Evolutionary conservation across 441 rosid species (phyloP).

Genomic region (Syzygium malaccense): DNA sequence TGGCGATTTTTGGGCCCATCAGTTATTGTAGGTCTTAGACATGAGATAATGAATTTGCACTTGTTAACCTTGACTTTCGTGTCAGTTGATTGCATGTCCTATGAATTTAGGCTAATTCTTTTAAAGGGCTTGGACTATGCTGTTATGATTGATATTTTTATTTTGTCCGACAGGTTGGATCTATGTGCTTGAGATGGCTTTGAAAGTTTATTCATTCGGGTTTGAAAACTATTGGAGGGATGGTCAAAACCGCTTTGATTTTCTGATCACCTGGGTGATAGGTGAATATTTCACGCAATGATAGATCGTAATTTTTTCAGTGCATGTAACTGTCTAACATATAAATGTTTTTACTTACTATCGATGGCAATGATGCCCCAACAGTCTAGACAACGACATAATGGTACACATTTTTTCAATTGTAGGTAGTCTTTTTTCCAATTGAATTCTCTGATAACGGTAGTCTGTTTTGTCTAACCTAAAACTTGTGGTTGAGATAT

Average conservation of each 20-base stretch:
- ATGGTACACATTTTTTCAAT: not conserved
- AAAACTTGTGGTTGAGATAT: not conserved
- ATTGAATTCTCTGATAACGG: not conserved
- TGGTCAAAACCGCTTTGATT: constrained; percentile 95
- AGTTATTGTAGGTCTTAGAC: not conserved
- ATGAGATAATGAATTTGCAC: not conserved
- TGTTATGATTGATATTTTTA: not conserved
- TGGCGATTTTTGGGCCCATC: not conserved
- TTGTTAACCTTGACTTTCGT: not conserved
- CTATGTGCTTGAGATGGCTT: constrained; percentile 93
- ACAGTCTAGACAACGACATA: not conserved
- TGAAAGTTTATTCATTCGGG: constrained; percentile 81
- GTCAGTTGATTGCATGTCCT: not conserved
- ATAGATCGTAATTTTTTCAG: not conserved
- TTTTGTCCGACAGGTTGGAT: constrained; percentile 71
- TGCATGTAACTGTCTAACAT: not conserved
- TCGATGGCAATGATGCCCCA: not conserved
- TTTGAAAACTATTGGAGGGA: constrained; percentile 95
- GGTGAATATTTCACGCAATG: constrained; percentile 34
- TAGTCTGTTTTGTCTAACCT: not conserved
- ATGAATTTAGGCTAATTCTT: not conserved
- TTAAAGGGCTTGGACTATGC: not conserved
- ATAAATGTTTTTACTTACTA: not conserved
- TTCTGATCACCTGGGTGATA: constrained; percentile 82
- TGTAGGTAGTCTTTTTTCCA: not conserved